Conservation (phyloP, 352 stramenopile species). For the Sclerospora graminicola region DNA sequence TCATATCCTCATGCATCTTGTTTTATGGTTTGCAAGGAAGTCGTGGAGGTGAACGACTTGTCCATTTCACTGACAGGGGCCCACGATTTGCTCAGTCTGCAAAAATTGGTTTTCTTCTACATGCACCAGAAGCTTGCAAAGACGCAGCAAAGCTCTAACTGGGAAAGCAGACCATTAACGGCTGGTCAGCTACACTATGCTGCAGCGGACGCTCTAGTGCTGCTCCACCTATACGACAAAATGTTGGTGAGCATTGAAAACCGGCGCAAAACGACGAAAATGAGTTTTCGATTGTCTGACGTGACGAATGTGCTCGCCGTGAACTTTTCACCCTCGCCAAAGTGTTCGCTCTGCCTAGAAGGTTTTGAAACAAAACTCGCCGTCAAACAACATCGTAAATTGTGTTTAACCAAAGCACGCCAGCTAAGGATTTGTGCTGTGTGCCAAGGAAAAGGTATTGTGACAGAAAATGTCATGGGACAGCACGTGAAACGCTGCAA, state of each 20-base stretch:
- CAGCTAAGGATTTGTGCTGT: conserved; percentile 31
- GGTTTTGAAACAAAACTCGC: conserved; percentile 19
- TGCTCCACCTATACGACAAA: conserved; percentile 64
- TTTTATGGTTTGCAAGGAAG: conserved; percentile 51
- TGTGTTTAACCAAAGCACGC: conserved; percentile 25
- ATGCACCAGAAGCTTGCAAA: conserved; percentile 56
- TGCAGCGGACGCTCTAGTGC: conserved; percentile 53
- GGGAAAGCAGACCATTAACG: conserved; percentile 51
- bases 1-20: conserved; percentile 62
- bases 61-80: conserved; percentile 37
- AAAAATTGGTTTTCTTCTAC: conserved; percentile 72
- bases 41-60: conserved; percentile 71
- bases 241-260: conserved; percentile 26
- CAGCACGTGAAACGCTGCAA: conserved; percentile 33
- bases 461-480: conserved; percentile 30
- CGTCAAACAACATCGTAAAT: conserved; percentile 39
- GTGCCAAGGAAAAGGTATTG: conserved; percentile 39
- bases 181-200: conserved; percentile 55
- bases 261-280: not conserved
- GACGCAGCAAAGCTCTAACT: conserved; percentile 75
- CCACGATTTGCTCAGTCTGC: conserved; percentile 53
- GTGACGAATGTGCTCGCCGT: conserved; percentile 57
- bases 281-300: conserved; percentile 33
- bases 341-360: conserved; percentile 49
- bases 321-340: conserved; percentile 25